Evolutionary conservation across 1,139 yeast genomes (phyloP), one percentile per base, ranked within the genome.

Genomic region (Magnusiomyces suaveolens): DNA sequence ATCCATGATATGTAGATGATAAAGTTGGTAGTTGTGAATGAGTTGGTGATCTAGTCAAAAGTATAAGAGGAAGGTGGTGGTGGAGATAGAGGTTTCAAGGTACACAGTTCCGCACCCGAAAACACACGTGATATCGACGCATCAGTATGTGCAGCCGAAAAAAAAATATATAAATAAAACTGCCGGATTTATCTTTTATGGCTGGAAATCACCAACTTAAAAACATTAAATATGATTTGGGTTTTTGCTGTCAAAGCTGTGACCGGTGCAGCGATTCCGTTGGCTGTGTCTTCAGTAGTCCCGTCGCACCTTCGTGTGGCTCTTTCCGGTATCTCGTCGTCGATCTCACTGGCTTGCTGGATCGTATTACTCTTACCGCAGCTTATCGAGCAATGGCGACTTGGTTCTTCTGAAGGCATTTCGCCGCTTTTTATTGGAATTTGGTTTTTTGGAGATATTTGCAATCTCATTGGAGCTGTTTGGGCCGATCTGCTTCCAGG

Each of bases 331-430:
- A 72, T 83, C 16, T 77, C 83, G 68, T 90, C 90, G 1, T 82
- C 87, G 12, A 58, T 70, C 18, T 65, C 68, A 44, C 59, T 69
- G 65, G 82, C 90, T 1, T 84, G 90, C 66, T 87, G 92, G 92
- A 79, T 87, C 26, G 90, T 86, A n/a, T 71, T 86, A 51, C 75
- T 85, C 58, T 72, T 85, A 63, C 95, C 95, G 1, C 95, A 87
- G 68, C 75, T 86, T 50, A 78, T 86, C 43, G 95, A 86, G 66
- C 94, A 86, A 69, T 86, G 90, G 90, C 72, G 85, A 57, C 71
- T 82, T 53, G 83, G 84, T 65, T 79, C 87, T 25, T 87, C 89
- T 2, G 92, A 85, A 43, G 95, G 95, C 3, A 81, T 86, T 24
- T 83, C 94, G 38, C 76, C 84, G 43, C 79, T 84, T 2, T 86